These are phyloP conservation scores for Exophiala bonariae DNA, from an alignment of 2,329 filamentous ascomycete species.

Conservation along the genomic window DNA sequence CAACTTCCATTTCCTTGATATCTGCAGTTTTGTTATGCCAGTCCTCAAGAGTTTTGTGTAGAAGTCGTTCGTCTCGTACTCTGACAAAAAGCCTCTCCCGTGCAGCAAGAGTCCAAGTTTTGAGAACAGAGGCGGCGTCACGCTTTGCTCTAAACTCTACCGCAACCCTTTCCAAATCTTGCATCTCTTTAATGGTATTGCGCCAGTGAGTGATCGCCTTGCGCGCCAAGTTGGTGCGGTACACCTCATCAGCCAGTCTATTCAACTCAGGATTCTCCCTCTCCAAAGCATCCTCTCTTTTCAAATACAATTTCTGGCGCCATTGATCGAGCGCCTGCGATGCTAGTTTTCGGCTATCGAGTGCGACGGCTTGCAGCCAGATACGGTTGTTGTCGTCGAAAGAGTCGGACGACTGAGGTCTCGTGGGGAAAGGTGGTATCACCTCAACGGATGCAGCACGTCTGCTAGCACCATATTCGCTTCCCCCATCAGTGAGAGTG, in stretches of 20 bases:
- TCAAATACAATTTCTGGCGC: conserved; percentile 9
- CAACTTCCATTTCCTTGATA: conserved; percentile 14
- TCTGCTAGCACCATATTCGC: conserved; percentile 3
- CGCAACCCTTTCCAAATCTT: conserved; percentile 11
- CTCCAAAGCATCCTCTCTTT: conserved; percentile 12
- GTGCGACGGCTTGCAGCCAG: conserved; percentile 20
- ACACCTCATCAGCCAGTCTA: conserved; percentile 13
- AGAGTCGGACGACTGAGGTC: conserved; percentile 7
- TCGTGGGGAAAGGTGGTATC: not conserved
- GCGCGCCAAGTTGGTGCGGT: conserved; percentile 8
- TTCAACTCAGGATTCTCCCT: conserved; percentile 15
- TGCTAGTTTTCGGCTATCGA: conserved; percentile 19
- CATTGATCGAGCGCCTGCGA: conserved; percentile 19
- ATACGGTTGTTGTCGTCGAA: conserved; percentile 17
- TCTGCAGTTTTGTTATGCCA: conserved; percentile 15
- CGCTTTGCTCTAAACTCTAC: conserved; percentile 9
- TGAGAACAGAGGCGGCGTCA: conserved; percentile 13
- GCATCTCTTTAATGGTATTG: conserved; percentile 7
- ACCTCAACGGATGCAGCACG: not conserved
- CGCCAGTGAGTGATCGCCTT: conserved; percentile 17
- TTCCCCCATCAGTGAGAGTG: conserved; percentile 12
- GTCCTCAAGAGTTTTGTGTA: conserved; percentile 5
- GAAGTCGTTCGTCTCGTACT: conserved; percentile 10
- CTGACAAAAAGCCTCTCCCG: conserved; percentile 19
- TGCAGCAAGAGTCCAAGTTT: conserved; percentile 15